Evolutionary conservation across 768 basidiomycete species (phyloP), one percentile per base, ranked within the genome.

Genomic region (Phaeotremella skinneri): DNA sequence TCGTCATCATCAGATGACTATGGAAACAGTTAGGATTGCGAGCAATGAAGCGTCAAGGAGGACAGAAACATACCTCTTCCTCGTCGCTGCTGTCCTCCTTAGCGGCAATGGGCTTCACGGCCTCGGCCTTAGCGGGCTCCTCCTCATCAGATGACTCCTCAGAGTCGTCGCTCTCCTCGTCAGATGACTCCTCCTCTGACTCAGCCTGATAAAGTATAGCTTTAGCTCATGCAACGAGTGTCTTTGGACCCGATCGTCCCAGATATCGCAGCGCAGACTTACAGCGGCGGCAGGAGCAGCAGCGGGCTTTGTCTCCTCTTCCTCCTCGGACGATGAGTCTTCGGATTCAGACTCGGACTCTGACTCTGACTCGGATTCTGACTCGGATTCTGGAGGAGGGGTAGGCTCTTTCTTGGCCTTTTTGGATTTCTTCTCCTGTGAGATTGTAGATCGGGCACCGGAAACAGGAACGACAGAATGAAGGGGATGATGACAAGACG

Each of bases 121-220:
- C 66, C 45, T 58, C 59, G 54, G 66, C 54, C 39, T 55, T 49
- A 37, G 59, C 41, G 41, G 61, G 49, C 50, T 64, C 61, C 50
- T 70, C 64, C 51, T 70, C 69, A 25, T 58, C 68, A 21, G 70
- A 58, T 23, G 55, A 48, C 14, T 64, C 64, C 49, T 67, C 61
- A 26, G 72, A 70, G 58, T 72, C 70, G 20, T 70, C 67, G n/a
- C 65, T 56, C 31, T 70, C 74, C 52, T 79, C 77, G 58, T 78
- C 77, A 20, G 77, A 49, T 52, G 60, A 56, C 49, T 70, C 63
- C 59, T 71, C 63, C 31, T 60, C 58, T 25, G 64, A 34, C 11
- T 67, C 55, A 7, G 63, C 52, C 55, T 75, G 67, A 42, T 62
- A 59, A 3, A 59, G 59, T 13, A 55, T 45, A 17, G 34, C n/a